These are phyloP conservation scores for Peniophora sp. DNA, from an alignment of 1,284 basidiomycete genomes.

Conservation along the genomic window DNA sequence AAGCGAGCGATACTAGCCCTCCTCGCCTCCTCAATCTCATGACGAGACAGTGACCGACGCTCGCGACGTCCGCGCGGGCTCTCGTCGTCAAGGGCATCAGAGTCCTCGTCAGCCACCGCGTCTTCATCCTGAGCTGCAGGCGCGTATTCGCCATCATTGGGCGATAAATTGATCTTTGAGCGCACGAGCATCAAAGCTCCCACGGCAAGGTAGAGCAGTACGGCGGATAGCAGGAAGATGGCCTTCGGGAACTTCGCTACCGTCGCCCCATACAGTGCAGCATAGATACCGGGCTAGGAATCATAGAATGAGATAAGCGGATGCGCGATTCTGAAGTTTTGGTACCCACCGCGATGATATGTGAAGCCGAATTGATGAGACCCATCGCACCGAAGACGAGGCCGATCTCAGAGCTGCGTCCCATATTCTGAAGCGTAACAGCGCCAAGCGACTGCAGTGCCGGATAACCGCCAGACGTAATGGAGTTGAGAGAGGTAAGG, in stretches of 20 bases:
- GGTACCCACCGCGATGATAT: slow-evolving; percentile 36
- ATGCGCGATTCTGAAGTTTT: background rate
- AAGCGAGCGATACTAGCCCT: background rate
- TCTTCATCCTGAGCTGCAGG: background rate
- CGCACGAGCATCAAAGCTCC: slow-evolving; percentile 9
- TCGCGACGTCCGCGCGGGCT: background rate
- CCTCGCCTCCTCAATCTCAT: slow-evolving; percentile 1
- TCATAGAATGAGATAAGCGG: background rate
- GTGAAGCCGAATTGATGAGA: slow-evolving; percentile 37
- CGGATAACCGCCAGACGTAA: slow-evolving; percentile 42
- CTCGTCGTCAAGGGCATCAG: background rate
- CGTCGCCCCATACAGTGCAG: slow-evolving; percentile 36
- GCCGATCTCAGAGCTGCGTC: slow-evolving; percentile 35
- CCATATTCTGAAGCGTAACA: slow-evolving; percentile 38
- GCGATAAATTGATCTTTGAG: slow-evolving; percentile 8
- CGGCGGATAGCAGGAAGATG: slow-evolving; percentile 38
- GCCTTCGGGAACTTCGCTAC: slow-evolving; percentile 41
- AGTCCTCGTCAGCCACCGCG: background rate
- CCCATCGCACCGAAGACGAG: slow-evolving; percentile 45
- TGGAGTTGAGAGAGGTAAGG: slow-evolving; percentile 17
- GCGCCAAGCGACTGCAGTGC: slow-evolving; percentile 40
- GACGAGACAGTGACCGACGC: background rate
- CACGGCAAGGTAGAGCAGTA: slow-evolving; percentile 29
- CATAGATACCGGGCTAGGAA: slow-evolving; percentile 40
- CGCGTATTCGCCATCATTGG: slow-evolving; percentile 1